Conservation (phyloP, 2,329 filamentous ascomycete genomes). For the Albifimbria verrucaria region DNA sequence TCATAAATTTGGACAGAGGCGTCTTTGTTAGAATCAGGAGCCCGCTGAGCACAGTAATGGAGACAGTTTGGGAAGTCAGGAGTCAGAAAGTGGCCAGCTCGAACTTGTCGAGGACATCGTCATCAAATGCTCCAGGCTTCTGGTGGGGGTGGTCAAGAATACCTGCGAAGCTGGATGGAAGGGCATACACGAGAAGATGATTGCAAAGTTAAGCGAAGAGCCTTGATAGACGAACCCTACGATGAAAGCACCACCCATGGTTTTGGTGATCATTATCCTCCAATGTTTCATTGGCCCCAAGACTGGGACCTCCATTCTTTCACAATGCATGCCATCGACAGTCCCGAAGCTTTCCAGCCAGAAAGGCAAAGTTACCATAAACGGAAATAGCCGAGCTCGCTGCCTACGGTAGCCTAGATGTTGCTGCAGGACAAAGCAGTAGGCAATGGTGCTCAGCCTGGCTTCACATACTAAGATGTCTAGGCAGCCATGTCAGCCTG, state of each 20-base stretch:
- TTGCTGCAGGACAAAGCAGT: too few species aligned
- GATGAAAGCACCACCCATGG: not conserved
- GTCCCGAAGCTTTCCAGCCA: too few species aligned
- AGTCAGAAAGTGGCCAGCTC: slow-evolving; percentile 25
- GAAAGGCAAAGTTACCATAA: too few species aligned
- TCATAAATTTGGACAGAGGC: slow-evolving; percentile 46
- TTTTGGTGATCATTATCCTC: too few species aligned
- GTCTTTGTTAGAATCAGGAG: slow-evolving; percentile 49
- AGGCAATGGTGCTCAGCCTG: too few species aligned
- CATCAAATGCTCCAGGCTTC: slow-evolving; percentile 48
- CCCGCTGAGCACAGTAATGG: slow-evolving; percentile 49
- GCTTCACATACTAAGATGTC: too few species aligned
- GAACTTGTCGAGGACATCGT: slow-evolving; percentile 47
- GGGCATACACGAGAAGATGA: slow-evolving; percentile 48
- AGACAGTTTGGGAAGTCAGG: slow-evolving; percentile 47
- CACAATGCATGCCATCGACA: too few species aligned
- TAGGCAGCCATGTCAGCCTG: too few species aligned
- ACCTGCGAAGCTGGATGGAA: slow-evolving; percentile 50
- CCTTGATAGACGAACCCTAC: not conserved
- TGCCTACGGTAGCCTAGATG: too few species aligned
- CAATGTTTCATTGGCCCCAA: too few species aligned
- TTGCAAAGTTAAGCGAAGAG: slow-evolving; percentile 31
- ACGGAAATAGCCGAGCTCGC: too few species aligned
- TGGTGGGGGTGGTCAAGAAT: slow-evolving; percentile 46
- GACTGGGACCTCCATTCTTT: too few species aligned